Evolutionary conservation across 495 filamentous ascomycete species (phyloP).

Genomic region (Usnea hakonensis): DNA sequence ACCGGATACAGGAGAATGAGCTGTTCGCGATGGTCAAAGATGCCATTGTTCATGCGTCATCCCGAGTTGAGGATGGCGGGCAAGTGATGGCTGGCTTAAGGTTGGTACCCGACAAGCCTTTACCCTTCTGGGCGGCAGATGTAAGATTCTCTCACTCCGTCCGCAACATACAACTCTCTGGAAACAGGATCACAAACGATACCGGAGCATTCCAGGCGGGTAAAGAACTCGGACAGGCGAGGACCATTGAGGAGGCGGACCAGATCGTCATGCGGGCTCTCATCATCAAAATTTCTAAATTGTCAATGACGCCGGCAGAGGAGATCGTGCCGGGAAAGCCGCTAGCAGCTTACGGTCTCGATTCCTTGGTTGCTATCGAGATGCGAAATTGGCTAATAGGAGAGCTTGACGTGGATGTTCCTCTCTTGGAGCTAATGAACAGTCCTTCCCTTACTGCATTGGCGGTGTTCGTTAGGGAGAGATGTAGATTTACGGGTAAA

Average conservation of each 20-base stretch:
- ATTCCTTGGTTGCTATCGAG: slow-evolving; percentile 35
- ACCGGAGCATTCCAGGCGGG: too few species aligned
- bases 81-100: background rate
- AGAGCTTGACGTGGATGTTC: slow-evolving; percentile 26
- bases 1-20: slow-evolving; percentile 1
- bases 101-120: background rate
- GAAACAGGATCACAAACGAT: too few species aligned
- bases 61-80: too few species aligned
- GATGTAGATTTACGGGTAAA: too few species aligned
- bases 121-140: background rate
- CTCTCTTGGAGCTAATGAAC: slow-evolving; percentile 34
- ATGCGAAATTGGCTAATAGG: slow-evolving; percentile 35
- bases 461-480: too few species aligned
- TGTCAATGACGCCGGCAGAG: slow-evolving; percentile 3
- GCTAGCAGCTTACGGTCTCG: slow-evolving; percentile 28
- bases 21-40: background rate
- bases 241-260: background rate
- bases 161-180: too few species aligned
- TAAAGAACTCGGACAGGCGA: background rate
- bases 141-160: too few species aligned
- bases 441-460: background rate
- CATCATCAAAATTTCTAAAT: background rate
- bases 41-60: slow-evolving; percentile 1
- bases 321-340: slow-evolving; percentile 15
- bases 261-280: background rate